Evolutionary conservation across 768 basidiomycete genomes (phyloP).

Genomic region (Asterophora lycoperdoides): DNA sequence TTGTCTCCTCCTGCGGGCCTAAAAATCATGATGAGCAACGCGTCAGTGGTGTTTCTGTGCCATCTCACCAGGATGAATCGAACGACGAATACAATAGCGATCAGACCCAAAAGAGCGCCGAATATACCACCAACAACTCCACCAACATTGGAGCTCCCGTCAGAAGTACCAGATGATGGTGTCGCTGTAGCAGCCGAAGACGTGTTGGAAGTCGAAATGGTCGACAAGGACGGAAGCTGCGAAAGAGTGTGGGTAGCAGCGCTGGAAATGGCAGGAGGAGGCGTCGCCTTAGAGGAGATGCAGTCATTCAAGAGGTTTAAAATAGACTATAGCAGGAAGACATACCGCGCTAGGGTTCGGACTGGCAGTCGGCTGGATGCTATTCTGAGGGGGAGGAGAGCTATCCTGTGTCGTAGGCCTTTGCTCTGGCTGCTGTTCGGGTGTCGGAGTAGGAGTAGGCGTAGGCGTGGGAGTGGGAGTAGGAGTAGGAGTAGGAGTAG

Average conservation of each 20-base stretch:
- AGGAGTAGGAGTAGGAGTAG: background rate
- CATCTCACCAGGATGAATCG: slow-evolving; percentile 44
- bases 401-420: background rate
- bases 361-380: background rate
- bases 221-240: background rate
- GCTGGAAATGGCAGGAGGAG: background rate
- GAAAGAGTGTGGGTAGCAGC: background rate
- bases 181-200: slow-evolving; percentile 18
- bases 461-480: background rate
- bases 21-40: slow-evolving; percentile 1
- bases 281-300: slow-evolving; percentile 1
- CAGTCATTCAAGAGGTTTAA: background rate
- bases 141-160: slow-evolving; percentile 22
- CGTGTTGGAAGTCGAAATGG: slow-evolving; percentile 11
- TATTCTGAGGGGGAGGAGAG: background rate
- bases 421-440: background rate
- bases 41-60: background rate
- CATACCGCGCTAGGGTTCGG: slow-evolving; percentile 1
- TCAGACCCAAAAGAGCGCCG: slow-evolving; percentile 42
- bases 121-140: slow-evolving; percentile 40
- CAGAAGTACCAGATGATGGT: slow-evolving; percentile 9
- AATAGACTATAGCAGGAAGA: background rate
- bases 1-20: slow-evolving; percentile 38
- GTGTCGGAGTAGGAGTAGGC: background rate
- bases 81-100: slow-evolving; percentile 35